Evolutionary conservation across 345 rosid species (phyloP), one percentile per base, ranked within the genome.

Genomic region (Acer saccharum): DNA sequence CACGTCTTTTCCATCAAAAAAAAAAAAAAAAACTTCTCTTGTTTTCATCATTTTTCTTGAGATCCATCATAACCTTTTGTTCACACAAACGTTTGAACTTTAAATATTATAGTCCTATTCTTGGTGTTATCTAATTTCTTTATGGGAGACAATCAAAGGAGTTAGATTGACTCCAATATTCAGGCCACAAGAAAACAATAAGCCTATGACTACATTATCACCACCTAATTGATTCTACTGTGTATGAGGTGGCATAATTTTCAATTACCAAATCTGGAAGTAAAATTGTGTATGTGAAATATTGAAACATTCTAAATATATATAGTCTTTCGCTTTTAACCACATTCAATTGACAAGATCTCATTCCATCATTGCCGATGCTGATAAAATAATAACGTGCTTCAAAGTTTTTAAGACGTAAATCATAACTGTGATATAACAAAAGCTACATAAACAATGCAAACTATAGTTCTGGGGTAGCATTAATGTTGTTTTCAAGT

Each of bases 171-270:
- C 55, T 50, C 35, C 27, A 11, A 35, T 8, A 50, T 25, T 69
- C 62, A 50, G 62, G 60, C 23, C 41, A 70, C 73, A 50, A 50
- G 61, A 69, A 46, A 52, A 68, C 35, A 46, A 6, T 43, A 21
- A 66, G 69, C 32, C 32, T 4, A 43, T 4, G 72, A 44, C 57
- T 46, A 10, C n/a, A 27, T 50, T 16, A 52, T 52, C 55, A 29
- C 23, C 10, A 27, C 43, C 9, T 52, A 52, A 27, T 52, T 70
- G 35, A 52, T 70, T 70, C 29, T 14, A 4, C 44, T 0, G 63
- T 46, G 23, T 20, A 27, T 50, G 25, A 35, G 12, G 23, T 65
- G 8, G 13, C 11, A 65, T 39, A 65, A 35, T 65, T 43, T 48
- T 69, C 61, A 50, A 48, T 69, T n/a, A 50, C 73, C 73, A 46